A percentile compares a stretch with the other conserved stretches of the same genome.
Conservation (phyloP, 2,329 filamentous ascomycete species). For the Pezicula carpinea region DNA sequence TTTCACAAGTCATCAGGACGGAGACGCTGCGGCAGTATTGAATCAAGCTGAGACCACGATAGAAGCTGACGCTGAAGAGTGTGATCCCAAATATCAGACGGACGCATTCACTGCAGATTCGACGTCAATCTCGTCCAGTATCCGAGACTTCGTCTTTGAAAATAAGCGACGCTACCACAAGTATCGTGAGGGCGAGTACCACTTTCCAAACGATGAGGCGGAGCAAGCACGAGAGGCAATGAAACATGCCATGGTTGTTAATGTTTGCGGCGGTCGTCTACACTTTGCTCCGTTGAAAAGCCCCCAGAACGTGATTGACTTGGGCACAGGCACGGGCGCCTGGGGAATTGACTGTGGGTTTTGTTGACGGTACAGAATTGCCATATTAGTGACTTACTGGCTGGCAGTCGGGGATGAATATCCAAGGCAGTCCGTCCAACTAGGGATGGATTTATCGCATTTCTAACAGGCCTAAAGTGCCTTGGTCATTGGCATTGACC, state of each 20-base stretch:
- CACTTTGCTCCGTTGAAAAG: constrained; percentile 12
- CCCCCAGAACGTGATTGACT: constrained; percentile 24
- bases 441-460: too few species aligned
- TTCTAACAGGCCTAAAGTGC: too few species aligned
- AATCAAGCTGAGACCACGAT: too few species aligned
- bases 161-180: constrained; percentile 52
- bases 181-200: constrained; percentile 46
- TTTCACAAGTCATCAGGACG: too few species aligned
- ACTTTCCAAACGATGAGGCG: constrained; percentile 51
- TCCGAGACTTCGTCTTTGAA: constrained; percentile 40
- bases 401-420: too few species aligned
- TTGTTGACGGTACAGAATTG: too few species aligned
- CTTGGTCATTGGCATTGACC: too few species aligned
- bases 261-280: constrained; percentile 11
- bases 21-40: too few species aligned
- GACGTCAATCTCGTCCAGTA: constrained; percentile 35
- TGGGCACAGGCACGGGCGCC: constrained; percentile 22
- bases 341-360: constrained; percentile 28
- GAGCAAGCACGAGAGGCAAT: constrained; percentile 52
- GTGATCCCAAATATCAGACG: constrained; percentile 16
- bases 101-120: too few species aligned
- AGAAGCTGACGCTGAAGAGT: too few species aligned
- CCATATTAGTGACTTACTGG: too few species aligned
- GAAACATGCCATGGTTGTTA: constrained; percentile 7
- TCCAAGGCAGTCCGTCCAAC: too few species aligned